Evolutionary conservation across 2,329 filamentous ascomycete genomes (phyloP).

Genomic region (Lecanicillium sp.): DNA sequence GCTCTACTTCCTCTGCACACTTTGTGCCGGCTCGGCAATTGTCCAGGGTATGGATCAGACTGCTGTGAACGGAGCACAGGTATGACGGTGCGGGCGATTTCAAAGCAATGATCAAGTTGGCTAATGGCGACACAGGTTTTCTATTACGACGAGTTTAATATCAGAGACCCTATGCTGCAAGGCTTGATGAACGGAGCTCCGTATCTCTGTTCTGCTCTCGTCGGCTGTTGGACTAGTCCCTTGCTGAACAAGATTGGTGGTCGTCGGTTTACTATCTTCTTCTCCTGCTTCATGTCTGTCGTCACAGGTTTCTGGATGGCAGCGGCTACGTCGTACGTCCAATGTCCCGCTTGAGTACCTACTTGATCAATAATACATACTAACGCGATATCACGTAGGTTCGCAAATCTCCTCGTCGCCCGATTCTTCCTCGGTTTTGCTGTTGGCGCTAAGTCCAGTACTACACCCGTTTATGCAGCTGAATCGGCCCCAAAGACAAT

Average conservation of each 20-base stretch:
- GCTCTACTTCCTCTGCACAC: slow-evolving; percentile 27
- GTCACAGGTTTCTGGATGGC: slow-evolving; percentile 48
- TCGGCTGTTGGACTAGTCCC: slow-evolving; percentile 27
- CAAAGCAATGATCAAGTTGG: slow-evolving; percentile 24
- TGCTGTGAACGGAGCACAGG: slow-evolving; percentile 56
- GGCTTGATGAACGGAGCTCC: slow-evolving; percentile 50
- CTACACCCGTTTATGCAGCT: slow-evolving; percentile 20
- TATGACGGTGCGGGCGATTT: slow-evolving; percentile 15
- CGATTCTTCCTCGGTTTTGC: slow-evolving; percentile 22
- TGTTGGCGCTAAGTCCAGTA: slow-evolving; percentile 21
- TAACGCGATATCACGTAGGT: slow-evolving; percentile 2
- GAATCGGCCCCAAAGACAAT: slow-evolving; percentile 18
- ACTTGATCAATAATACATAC: no score
- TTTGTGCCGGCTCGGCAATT: slow-evolving; percentile 38
- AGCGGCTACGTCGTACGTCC: slow-evolving; percentile 20
- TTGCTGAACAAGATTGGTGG: slow-evolving; percentile 53
- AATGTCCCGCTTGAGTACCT: no score
- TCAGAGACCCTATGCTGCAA: slow-evolving; percentile 34
- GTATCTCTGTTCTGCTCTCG: slow-evolving; percentile 41
- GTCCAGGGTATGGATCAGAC: slow-evolving; percentile 63
- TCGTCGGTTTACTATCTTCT: slow-evolving; percentile 56
- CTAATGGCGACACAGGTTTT: slow-evolving; percentile 20
- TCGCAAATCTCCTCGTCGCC: slow-evolving; percentile 16
- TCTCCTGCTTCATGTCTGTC: slow-evolving; percentile 48
- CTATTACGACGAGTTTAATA: slow-evolving; percentile 22